Conservation (phyloP, 2,329 filamentous ascomycete genomes). For the Neopestalotiopsis sp. region DNA sequence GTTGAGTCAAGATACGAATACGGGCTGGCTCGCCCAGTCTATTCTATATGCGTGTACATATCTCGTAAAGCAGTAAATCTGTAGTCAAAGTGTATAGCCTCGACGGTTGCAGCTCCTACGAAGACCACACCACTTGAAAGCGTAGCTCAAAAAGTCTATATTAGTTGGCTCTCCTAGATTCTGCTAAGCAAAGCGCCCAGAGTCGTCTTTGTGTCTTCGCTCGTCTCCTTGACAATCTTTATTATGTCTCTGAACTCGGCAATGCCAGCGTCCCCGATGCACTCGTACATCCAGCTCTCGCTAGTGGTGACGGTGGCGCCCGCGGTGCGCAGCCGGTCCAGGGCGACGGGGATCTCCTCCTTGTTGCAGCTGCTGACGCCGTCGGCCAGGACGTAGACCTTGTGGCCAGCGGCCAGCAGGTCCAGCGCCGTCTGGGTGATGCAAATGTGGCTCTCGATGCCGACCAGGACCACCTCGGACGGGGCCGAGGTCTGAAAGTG, state of each 20-base stretch:
- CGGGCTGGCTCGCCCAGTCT: too few relatives aligned
- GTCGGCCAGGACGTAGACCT: constrained; percentile 87
- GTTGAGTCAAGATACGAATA: too few relatives aligned
- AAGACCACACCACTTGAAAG: background rate
- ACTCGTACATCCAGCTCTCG: constrained; percentile 90
- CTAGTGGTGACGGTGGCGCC: constrained; percentile 84
- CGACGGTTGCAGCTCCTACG: background rate
- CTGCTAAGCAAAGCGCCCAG: constrained; percentile 71
- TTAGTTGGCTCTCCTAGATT: constrained; percentile 39
- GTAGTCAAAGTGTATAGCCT: background rate
- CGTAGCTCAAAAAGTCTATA: too few relatives aligned
- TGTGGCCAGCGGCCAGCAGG: constrained; percentile 74
- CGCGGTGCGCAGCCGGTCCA: constrained; percentile 76
- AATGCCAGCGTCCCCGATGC: constrained; percentile 80
- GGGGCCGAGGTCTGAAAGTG: constrained; percentile 36
- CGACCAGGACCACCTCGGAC: constrained; percentile 77
- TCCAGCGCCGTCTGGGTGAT: constrained; percentile 92
- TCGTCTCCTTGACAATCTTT: constrained; percentile 78
- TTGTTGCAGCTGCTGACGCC: constrained; percentile 87
- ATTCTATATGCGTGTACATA: too few relatives aligned
- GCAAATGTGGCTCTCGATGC: constrained; percentile 94
- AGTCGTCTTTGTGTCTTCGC: constrained; percentile 71
- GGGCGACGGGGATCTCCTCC: constrained; percentile 80
- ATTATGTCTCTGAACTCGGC: constrained; percentile 76
- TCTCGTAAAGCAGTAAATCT: too few relatives aligned